Percentiles rank a stretch among this genome's conserved stretches.
Evolutionary conservation across 2,329 filamentous ascomycete species (phyloP).

Genomic region (Aspergillus sp.): DNA sequence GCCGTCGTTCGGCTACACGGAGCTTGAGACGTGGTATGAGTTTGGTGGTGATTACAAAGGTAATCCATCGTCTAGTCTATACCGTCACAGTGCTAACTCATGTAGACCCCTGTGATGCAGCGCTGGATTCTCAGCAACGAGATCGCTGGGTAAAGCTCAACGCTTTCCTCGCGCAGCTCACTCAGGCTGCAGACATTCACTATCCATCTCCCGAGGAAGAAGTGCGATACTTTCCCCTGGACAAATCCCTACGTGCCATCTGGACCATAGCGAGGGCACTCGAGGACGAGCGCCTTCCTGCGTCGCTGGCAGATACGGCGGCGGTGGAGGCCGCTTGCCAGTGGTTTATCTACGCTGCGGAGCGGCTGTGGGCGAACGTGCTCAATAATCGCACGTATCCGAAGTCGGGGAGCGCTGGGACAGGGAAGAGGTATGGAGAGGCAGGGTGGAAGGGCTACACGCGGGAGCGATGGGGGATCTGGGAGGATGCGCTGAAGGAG

Average conservation of each 20-base stretch:
- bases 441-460: not conserved
- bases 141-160: conserved; percentile 26
- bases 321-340: conserved; percentile 13
- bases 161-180: conserved; percentile 18
- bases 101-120: not conserved
- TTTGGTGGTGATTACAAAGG: not conserved
- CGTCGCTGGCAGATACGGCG: conserved; percentile 2
- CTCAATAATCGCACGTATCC: conserved; percentile 3
- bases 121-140: conserved; percentile 31
- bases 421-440: not conserved
- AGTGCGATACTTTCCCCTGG: not conserved
- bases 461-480: not conserved
- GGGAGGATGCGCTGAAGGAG: not conserved
- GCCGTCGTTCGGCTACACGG: not conserved
- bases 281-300: not conserved
- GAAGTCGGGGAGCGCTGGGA: not conserved
- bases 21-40: not conserved
- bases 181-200: conserved; percentile 11
- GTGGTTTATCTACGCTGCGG: conserved; percentile 16
- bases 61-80: not conserved
- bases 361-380: conserved; percentile 14
- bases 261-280: not conserved
- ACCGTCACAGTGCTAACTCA: not conserved
- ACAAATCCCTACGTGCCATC: not conserved
- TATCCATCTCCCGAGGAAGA: conserved; percentile 2